These are phyloP conservation scores for Chaetomiaceae sp. DNA, from an alignment of 2,329 filamentous ascomycete genomes.

Conservation along the genomic window DNA sequence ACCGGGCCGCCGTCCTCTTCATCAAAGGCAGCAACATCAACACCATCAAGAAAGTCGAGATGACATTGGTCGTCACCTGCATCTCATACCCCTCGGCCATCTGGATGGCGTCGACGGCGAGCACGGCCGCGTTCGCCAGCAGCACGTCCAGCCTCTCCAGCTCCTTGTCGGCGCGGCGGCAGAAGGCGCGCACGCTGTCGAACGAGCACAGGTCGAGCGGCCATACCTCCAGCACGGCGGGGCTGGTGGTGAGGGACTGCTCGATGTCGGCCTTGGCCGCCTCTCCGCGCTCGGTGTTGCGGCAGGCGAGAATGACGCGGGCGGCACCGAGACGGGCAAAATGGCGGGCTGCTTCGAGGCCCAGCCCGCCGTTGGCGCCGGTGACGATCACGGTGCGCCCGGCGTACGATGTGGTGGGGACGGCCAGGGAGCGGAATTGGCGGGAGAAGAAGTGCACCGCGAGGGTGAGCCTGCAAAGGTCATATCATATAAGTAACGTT, in stretches of 20 bases:
- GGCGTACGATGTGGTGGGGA: slow-evolving; percentile 23
- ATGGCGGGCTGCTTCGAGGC: slow-evolving; percentile 37
- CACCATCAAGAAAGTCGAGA: slow-evolving; percentile 43
- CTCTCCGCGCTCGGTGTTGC: slow-evolving; percentile 35
- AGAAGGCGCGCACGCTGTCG: slow-evolving; percentile 43
- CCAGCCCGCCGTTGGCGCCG: slow-evolving; percentile 38
- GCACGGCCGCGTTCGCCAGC: slow-evolving; percentile 40
- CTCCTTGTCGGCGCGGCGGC: slow-evolving; percentile 21
- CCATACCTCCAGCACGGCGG: slow-evolving; percentile 44
- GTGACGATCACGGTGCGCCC: slow-evolving; percentile 35
- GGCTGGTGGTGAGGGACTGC: slow-evolving; percentile 19
- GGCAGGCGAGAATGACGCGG: slow-evolving; percentile 38
- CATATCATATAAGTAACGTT: too few relatives aligned
- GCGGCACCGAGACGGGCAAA: slow-evolving; percentile 35
- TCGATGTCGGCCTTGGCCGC: slow-evolving; percentile 38
- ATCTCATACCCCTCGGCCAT: slow-evolving; percentile 39
- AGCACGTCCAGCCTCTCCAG: slow-evolving; percentile 41
- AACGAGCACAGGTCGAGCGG: slow-evolving; percentile 45
- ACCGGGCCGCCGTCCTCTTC: slow-evolving; percentile 32
- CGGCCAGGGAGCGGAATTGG: slow-evolving; percentile 17
- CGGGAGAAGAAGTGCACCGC: slow-evolving; percentile 17
- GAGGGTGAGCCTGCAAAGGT: slow-evolving; percentile 3
- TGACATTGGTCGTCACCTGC: slow-evolving; percentile 44
- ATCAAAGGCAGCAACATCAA: slow-evolving; percentile 42
- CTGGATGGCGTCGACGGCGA: slow-evolving; percentile 11